A percentile compares a stretch with the other conserved stretches of the same genome.
Conservation (phyloP, 2,329 filamentous ascomycete species). For the Aspergillus quadrilineatus region DNA sequence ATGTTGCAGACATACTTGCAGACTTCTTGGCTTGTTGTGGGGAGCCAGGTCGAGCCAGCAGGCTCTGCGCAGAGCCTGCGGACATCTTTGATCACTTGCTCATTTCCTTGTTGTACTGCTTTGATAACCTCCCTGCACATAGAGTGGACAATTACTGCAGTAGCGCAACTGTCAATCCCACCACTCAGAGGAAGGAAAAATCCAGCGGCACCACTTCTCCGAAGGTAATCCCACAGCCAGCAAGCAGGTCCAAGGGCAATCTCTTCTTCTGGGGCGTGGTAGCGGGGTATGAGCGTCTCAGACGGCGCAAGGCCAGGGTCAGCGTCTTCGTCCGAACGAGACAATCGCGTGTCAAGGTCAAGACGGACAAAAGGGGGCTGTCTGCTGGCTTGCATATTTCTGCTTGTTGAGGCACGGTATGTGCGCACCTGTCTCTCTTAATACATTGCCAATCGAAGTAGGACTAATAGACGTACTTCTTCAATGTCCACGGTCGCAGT, state of each 20-base stretch:
- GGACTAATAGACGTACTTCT: slow-evolving; percentile 56
- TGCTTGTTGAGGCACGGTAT: slow-evolving; percentile 30
- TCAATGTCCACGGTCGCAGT: slow-evolving; percentile 69
- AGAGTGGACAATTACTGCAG: slow-evolving; percentile 39
- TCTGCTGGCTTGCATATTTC: slow-evolving; percentile 35
- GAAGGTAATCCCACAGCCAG: slow-evolving; percentile 58
- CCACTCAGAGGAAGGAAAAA: slow-evolving; percentile 43
- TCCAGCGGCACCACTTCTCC: slow-evolving; percentile 37
- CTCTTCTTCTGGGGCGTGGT: slow-evolving; percentile 65
- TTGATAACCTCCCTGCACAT: slow-evolving; percentile 42
- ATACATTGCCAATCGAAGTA: not conserved
- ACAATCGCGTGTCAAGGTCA: slow-evolving; percentile 38
- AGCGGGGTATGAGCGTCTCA: slow-evolving; percentile 48
- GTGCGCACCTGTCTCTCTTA: slow-evolving; percentile 34
- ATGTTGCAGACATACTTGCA: slow-evolving; percentile 38
- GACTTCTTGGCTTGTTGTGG: slow-evolving; percentile 60
- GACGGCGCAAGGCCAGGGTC: slow-evolving; percentile 50
- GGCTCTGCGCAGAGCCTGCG: slow-evolving; percentile 53
- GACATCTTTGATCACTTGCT: slow-evolving; percentile 56
- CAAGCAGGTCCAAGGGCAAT: slow-evolving; percentile 65
- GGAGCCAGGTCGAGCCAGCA: slow-evolving; percentile 50
- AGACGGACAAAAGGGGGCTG: slow-evolving; percentile 37
- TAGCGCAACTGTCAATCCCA: slow-evolving; percentile 43
- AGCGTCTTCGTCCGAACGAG: slow-evolving; percentile 38
- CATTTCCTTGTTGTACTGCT: slow-evolving; percentile 35